Evolutionary conservation across 148 eudicot species (phyloP), one percentile per base, ranked within the genome.

Genomic region (Dianthus caryophyllus): DNA sequence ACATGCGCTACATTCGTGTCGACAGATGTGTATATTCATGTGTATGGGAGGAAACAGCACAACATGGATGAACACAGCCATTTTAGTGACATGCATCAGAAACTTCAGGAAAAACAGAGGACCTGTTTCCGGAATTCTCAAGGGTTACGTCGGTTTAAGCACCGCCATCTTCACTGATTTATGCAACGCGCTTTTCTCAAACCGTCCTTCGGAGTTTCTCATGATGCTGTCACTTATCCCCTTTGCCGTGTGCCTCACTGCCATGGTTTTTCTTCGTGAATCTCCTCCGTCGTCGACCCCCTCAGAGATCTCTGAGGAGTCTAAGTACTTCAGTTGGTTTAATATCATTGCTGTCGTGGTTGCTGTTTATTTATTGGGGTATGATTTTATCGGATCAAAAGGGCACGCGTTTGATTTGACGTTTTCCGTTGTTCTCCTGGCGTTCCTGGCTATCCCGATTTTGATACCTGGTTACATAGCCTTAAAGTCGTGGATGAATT

Each of bases 11-110:
- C 5, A 16, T 67, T 36, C 9, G 18, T 21, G 25, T 70, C 0
- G 66, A 68, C 84, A 87, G 92, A 87, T 87, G 92, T 83, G 87
- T 48, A 71, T 84, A 73, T 78, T 84, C 61, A 54, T 87, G 56
- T 87, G 88, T 70, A 73, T 87, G 85, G 93, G 93, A 68, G 87
- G 89, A 9, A 87, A 87, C 68, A 83, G 89, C 66, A 73, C 87
- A 9, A 83, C 93, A 13, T 87, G 89, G 89, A 81, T 87, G 89
- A 84, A 87, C 78, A 85, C 94, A 2, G 94, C 90, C 11, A 74
- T 81, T 21, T 74, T 88, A 0, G 95, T 88, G 1, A 83, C 95
- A 2, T 84, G 95, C 66, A 80, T 88, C 10, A 71, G 84, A 29
- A 88, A 88, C 61, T 88, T 85, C 74, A 48, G 81, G 2, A 80